Base-by-base conservation (phyloP, 192 early-diverging fungal genomes). In the Podila verticillata region DNA sequence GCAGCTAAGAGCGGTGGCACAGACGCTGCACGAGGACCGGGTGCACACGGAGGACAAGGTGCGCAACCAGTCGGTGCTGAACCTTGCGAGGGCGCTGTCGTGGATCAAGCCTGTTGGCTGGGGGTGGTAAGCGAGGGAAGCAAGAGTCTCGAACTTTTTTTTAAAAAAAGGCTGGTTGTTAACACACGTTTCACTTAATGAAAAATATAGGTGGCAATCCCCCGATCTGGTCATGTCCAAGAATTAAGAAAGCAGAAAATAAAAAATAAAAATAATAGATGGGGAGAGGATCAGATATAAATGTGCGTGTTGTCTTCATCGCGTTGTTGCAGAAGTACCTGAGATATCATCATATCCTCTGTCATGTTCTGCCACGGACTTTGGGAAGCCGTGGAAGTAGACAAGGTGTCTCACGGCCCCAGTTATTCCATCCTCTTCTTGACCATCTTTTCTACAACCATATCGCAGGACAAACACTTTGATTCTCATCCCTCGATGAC, bases 261-360 rank as follows among this genome's bases (percentile, higher is more conserved):
- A 17, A 60, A 60, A 28, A 32, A 32, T 32, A 26, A 60, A 4
- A 30, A 32, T 7, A 59, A 32, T 13, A 29, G 5, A 24, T 13
- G 0, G 13, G 17, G 17, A 60, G 57, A 65, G 74, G 70, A 80
- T 80, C 77, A 80, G 77, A 68, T 32, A 80, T 68, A 56, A 63
- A 15, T 80, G 70, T 67, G 69, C 26, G 32, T 70, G 22, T 30
- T 69, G 56, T 80, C 77, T 80, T 80, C 77, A 72, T 72, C 5
- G 61, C 20, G 28, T 17, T 1, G 19, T 57, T 75, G 34, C 77
- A 72, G 77, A 80, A 80, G 77, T 80, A 80, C 77, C 77, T 80
- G 77, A 68, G 77, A 68, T 72, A 68, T 65, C 77, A 72, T 80
- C 77, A 62, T 68, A 26, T 72, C 75, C 69, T 48, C 26, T 19